Conservation (phyloP, 139 green algal species). For the Microglena sp. region DNA sequence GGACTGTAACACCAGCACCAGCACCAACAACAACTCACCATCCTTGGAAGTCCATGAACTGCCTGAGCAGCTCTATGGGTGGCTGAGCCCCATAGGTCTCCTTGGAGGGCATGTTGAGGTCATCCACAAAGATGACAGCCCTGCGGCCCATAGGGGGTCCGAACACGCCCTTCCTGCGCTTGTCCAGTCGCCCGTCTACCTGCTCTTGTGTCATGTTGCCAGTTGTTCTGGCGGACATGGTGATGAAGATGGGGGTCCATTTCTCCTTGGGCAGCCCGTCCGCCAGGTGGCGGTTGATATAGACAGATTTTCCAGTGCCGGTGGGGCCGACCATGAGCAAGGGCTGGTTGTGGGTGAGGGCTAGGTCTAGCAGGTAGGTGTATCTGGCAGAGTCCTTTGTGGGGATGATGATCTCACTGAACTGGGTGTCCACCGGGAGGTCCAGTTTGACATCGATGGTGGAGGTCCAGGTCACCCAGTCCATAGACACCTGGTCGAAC, state of each 20-base stretch:
- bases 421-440: slow-evolving; percentile 39
- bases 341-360: slow-evolving; percentile 46
- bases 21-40: not conserved
- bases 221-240: slow-evolving; percentile 52
- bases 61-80: not conserved
- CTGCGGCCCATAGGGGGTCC: slow-evolving; percentile 41
- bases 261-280: slow-evolving; percentile 30
- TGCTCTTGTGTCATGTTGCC: slow-evolving; percentile 67
- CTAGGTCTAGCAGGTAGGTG: slow-evolving; percentile 58
- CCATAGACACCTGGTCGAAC: slow-evolving; percentile 24
- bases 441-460: slow-evolving; percentile 25
- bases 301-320: slow-evolving; percentile 52
- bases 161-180: slow-evolving; percentile 60
- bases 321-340: slow-evolving; percentile 61
- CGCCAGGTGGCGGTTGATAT: slow-evolving; percentile 39
- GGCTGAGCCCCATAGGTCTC: slow-evolving; percentile 19
- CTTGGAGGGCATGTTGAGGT: slow-evolving; percentile 67
- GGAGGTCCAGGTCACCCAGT: slow-evolving; percentile 33
- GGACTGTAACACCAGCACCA: not conserved
- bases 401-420: slow-evolving; percentile 64
- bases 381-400: slow-evolving; percentile 52
- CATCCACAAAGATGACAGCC: slow-evolving; percentile 58
- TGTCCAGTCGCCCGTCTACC: no score
- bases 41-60: not conserved
- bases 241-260: slow-evolving; percentile 56